Conservation (phyloP, 2,329 filamentous ascomycete species). For the Cercospora sp. region DNA sequence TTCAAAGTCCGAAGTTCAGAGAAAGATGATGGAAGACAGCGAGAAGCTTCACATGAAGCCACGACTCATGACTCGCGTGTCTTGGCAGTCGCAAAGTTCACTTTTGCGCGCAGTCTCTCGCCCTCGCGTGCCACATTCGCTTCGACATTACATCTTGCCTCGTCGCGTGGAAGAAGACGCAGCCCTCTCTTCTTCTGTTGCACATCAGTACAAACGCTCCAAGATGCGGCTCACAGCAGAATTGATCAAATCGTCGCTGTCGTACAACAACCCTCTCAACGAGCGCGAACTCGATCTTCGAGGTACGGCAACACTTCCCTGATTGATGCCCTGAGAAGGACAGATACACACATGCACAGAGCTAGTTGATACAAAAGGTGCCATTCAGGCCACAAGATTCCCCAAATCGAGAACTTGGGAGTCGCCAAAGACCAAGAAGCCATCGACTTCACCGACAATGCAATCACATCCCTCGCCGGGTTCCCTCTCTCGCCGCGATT, state of each 20-base stretch:
- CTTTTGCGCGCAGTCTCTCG: constrained; percentile 1
- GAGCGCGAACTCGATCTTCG: constrained; percentile 98
- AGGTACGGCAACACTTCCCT: constrained; percentile 68
- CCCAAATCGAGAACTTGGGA: constrained; percentile 95
- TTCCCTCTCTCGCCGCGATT: constrained; percentile 89
- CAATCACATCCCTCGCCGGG: constrained; percentile 84
- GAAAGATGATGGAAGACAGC: background rate
- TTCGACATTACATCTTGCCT: background rate
- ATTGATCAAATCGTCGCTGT: constrained; percentile 89
- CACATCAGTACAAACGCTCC: constrained; percentile 19
- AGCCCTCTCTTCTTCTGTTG: background rate
- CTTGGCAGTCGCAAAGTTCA: constrained; percentile 6
- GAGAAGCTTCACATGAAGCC: constrained; percentile 1
- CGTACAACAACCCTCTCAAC: constrained; percentile 97
- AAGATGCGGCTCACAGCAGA: constrained; percentile 93
- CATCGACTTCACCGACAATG: constrained; percentile 98
- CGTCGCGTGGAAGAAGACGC: background rate
- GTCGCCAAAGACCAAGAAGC: constrained; percentile 91
- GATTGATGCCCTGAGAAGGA: constrained; percentile 69
- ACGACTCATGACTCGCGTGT: constrained; percentile 1
- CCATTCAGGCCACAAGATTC: constrained; percentile 88
- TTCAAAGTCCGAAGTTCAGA: background rate
- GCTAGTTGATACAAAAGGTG: constrained; percentile 41
- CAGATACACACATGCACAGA: constrained; percentile 78
- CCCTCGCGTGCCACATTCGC: background rate